Conservation (phyloP, 2,329 filamentous ascomycete genomes). For the Alternaria sp. region DNA sequence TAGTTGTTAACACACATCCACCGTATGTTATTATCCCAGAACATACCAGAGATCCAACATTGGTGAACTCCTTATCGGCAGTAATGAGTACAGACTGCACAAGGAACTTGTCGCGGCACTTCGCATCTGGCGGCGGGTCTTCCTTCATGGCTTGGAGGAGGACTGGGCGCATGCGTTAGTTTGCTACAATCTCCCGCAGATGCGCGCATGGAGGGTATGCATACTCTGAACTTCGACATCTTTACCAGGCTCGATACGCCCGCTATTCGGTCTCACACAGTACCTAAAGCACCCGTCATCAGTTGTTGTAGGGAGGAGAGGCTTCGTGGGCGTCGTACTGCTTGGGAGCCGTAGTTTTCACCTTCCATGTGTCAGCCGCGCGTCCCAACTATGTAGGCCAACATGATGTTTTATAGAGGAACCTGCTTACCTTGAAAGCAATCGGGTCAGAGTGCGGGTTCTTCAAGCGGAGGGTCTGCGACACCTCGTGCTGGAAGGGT, state of each 20-base stretch:
- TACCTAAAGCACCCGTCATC: constrained; percentile 69
- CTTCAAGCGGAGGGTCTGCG: constrained; percentile 66
- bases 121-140: constrained; percentile 83
- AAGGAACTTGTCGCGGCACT: constrained; percentile 97
- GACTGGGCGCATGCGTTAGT: constrained; percentile 64
- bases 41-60: constrained; percentile 80
- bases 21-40: neutral
- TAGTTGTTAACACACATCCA: constrained; percentile 17
- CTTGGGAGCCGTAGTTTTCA: constrained; percentile 98
- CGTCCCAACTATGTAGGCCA: neutral
- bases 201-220: constrained; percentile 35
- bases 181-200: constrained; percentile 23
- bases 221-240: constrained; percentile 92
- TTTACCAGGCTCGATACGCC: constrained; percentile 88
- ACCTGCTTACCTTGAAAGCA: constrained; percentile 69
- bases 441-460: constrained; percentile 67
- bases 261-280: constrained; percentile 96
- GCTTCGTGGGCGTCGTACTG: constrained; percentile 71
- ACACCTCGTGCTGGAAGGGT: constrained; percentile 70
- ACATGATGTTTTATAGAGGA: neutral
- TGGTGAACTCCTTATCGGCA: constrained; percentile 82
- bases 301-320: constrained; percentile 27
- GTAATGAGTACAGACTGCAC: constrained; percentile 90
- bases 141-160: constrained; percentile 98
- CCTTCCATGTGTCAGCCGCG: constrained; percentile 61